Conservation (phyloP, 768 basidiomycete genomes). For the Cantharellus cinnabarinus region DNA sequence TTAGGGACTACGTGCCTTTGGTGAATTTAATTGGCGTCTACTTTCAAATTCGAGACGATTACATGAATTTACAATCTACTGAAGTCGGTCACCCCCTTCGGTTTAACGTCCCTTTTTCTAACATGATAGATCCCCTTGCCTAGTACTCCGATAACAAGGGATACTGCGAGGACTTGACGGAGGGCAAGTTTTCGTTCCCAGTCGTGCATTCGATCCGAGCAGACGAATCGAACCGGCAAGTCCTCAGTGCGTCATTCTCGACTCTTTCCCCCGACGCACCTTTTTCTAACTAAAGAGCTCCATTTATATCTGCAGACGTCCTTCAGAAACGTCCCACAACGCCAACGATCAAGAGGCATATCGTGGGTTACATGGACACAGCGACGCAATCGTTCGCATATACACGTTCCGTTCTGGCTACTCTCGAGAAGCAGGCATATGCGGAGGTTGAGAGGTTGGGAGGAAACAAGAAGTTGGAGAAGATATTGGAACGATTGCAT, state of each 20-base stretch:
- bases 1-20: constrained; percentile 74
- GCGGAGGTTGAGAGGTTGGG: constrained; percentile 54
- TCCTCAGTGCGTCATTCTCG: constrained; percentile 44
- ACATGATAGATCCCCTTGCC: not conserved
- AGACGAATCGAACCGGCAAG: constrained; percentile 51
- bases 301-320: constrained; percentile 35
- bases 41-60: constrained; percentile 94
- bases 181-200: constrained; percentile 96
- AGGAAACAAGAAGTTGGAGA: constrained; percentile 41
- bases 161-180: constrained; percentile 71
- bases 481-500: constrained; percentile 11
- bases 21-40: constrained; percentile 89
- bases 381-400: constrained; percentile 77
- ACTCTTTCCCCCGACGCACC: not conserved
- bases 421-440: constrained; percentile 44
- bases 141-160: constrained; percentile 56
- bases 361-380: constrained; percentile 56
- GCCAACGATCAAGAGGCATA: constrained; percentile 58
- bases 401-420: constrained; percentile 45
- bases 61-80: constrained; percentile 80
- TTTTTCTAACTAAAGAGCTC: not conserved
- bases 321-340: constrained; percentile 75
- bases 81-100: constrained; percentile 29
- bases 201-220: constrained; percentile 77
- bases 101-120: not conserved